Evolutionary conservation across 306 rosid species (phyloP), one percentile per base, ranked within the genome.

Genomic region (Phaseolus lunatus): DNA sequence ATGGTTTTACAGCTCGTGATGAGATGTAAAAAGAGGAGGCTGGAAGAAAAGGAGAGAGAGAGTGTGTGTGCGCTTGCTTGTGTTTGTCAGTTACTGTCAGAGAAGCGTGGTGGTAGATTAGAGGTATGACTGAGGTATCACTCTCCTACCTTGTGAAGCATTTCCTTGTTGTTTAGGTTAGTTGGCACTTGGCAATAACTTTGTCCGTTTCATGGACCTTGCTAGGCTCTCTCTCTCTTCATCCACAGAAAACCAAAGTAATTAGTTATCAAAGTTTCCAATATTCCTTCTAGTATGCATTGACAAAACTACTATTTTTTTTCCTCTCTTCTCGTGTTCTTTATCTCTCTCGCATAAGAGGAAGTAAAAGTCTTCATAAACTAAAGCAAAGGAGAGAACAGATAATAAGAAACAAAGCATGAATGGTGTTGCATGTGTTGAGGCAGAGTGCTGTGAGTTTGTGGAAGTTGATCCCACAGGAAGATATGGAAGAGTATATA

Each of bases 381-480:
- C 12, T 48, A 49, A 65, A 70, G 53, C 75, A 49, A 44, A 69
- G 67, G 71, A 81, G 81, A 62, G 16, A 53, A 41, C 70, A 49
- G 63, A 59, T 12, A 57, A 62, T 59, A 72, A 70, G 8, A 27
- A 56, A 59, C 43, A 70, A 88, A 90, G 82, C 80, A 96, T 96
- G 99, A 84, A 88, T 78, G 87, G 48, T 87, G 44, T 82, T 87
- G 37, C 83, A 72, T 78, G 31, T 73, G 47, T 73, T 61, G 96
- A 84, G 41, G 53, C 79, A 70, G 93, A 81, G 44, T 64, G 58
- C 88, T 78, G 88, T 54, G 96, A 92, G 67, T 88, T 85, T 79
- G 97, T 92, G 72, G 99, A 96, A 86, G 90, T 89, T 86, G 99
- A 96, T 91, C 99, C 99, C 22, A 87, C 96, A 1, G 93, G 99